Base-by-base conservation (phyloP, 2,329 filamentous ascomycete genomes). In the Colletotrichum gigasporum region DNA sequence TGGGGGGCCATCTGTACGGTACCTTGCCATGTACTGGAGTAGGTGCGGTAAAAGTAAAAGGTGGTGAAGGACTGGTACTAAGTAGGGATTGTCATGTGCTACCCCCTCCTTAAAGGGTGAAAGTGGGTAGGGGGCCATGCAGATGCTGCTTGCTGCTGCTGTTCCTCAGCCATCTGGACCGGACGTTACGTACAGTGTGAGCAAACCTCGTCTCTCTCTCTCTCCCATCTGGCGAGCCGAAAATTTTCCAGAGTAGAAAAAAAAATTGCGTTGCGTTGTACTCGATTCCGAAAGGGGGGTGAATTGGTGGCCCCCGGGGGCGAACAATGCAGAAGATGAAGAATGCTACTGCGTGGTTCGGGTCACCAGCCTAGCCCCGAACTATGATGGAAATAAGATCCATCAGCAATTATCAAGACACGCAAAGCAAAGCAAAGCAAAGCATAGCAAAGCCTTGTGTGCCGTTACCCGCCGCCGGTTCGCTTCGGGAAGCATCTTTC, bases 121-220 rank as follows among this genome's bases (percentile, higher is more conserved):
- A 28, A 30, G 48, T 39, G 50, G 42, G 34, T 14, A 41, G 34
- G 28, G 20, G 18, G 22, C 12, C 37, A 39, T 44, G 59, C 28
- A 58, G 59, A 14, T 55, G 28, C 41, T 16, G 34, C 24, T n/a
- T 30, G 45, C 22, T 20, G 14, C 12, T 26, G 20, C 30, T 22
- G 28, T 54, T 44, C 16, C 18, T 60, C 48, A 32, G 20, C 28
- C 30, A 16, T 53, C 18, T 51, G 26, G 50, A 39, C 42, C 30
- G n/a, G 41, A 26, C 51, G 39, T 56, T 48, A 16, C 18, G 22
- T 56, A 61, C 57, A 61, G 57, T 47, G 52, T 34, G 57, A n/a
- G n/a, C 14, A 12, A 6, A 12, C n/a, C n/a, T n/a, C n/a, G n/a
- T n/a, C n/a, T n/a, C n/a, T n/a, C n/a, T n/a, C n/a, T n/a, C n/a